Percentiles rank a stretch among this genome's conserved stretches.
Conservation (phyloP, 257 asterid genomes). For the Fraxinus pennsylvanica region DNA sequence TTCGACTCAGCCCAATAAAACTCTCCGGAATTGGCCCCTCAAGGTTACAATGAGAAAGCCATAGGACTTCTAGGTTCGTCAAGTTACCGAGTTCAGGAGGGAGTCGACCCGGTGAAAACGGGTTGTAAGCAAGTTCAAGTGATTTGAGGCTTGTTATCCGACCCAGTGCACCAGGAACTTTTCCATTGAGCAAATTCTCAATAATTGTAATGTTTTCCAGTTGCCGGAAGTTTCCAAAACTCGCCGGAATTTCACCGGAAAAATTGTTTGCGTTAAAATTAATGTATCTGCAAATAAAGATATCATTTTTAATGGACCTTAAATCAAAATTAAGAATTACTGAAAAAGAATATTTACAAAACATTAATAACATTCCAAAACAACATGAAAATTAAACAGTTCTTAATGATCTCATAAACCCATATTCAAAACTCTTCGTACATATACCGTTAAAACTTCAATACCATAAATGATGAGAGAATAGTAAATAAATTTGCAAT, state of each 20-base stretch:
- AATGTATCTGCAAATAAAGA: slow-evolving; percentile 45
- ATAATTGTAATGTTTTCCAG: slow-evolving; percentile 54
- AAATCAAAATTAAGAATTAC: neutral
- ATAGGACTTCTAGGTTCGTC: slow-evolving; percentile 52
- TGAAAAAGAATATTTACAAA: neutral
- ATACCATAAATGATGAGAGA: neutral
- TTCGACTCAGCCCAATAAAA: slow-evolving; percentile 45
- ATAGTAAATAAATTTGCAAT: neutral
- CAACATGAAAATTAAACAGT: neutral
- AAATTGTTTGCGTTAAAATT: slow-evolving; percentile 51
- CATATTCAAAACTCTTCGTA: neutral
- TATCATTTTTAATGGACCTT: neutral
- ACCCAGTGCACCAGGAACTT: slow-evolving; percentile 61
- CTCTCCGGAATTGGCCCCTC: slow-evolving; percentile 60
- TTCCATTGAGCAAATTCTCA: slow-evolving; percentile 51
- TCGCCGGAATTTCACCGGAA: slow-evolving; percentile 64
- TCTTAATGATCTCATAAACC: neutral
- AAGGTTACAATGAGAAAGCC: slow-evolving; percentile 53
- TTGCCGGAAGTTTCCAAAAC: slow-evolving; percentile 55
- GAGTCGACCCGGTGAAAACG: slow-evolving; percentile 45
- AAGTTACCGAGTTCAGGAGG: slow-evolving; percentile 75
- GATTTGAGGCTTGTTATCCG: slow-evolving; percentile 53
- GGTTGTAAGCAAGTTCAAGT: slow-evolving; percentile 61
- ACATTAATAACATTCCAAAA: neutral
- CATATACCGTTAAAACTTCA: neutral